These are phyloP conservation scores for Metarhizium anisopliae DNA, from an alignment of 2,329 filamentous ascomycete genomes.

Conservation along the genomic window DNA sequence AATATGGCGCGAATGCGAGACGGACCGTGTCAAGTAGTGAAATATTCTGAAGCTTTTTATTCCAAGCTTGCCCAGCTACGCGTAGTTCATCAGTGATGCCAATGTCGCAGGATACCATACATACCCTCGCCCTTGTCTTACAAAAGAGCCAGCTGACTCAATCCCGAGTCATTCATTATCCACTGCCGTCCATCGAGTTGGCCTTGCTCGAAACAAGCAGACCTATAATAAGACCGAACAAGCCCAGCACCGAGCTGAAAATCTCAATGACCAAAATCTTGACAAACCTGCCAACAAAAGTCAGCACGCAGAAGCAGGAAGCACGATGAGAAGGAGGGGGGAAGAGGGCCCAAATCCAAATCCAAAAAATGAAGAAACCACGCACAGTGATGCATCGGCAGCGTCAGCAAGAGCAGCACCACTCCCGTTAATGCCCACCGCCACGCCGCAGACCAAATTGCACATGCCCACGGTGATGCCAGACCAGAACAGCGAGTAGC, in stretches of 20 bases:
- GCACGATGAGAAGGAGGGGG: background rate
- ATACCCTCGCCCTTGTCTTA: background rate
- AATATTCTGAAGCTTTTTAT: too few species aligned
- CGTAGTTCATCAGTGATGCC: too few species aligned
- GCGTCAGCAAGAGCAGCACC: conserved; percentile 94
- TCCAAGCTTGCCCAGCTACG: too few species aligned
- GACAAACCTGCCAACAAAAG: conserved; percentile 62
- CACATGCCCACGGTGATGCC: conserved; percentile 90
- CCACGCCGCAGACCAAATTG: conserved; percentile 91
- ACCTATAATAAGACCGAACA: conserved; percentile 93
- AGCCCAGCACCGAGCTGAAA: conserved; percentile 91
- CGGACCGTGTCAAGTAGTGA: too few species aligned
- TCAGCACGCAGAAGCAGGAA: conserved; percentile 8
- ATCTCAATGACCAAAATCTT: conserved; percentile 99
- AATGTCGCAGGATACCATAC: too few species aligned
- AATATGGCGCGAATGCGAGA: too few species aligned
- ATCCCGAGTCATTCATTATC: background rate
- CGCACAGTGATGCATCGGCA: conserved; percentile 80
- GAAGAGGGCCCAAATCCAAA: too few species aligned
- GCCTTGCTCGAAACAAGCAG: conserved; percentile 82
- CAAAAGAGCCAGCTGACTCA: background rate
- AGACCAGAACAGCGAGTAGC: conserved; percentile 91
- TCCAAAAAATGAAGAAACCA: conserved; percentile 11
- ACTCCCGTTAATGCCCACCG: conserved; percentile 95
- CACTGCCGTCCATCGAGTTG: conserved; percentile 13